Percentiles rank a stretch among this genome's conserved stretches.
Conservation (phyloP, 2,329 filamentous ascomycete species). For the Juglanconis juglandina region DNA sequence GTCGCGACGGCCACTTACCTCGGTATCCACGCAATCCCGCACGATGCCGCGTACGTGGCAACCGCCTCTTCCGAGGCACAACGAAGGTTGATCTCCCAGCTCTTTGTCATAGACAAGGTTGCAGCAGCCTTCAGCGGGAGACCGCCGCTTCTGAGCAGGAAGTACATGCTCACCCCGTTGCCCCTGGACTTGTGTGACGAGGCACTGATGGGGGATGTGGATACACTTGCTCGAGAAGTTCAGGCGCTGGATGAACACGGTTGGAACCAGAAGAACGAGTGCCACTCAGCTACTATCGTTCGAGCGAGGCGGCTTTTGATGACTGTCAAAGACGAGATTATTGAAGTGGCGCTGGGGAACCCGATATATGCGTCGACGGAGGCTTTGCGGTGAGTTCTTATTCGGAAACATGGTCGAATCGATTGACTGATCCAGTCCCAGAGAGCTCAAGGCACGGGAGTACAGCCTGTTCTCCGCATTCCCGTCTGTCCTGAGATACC, state of each 20-base stretch:
- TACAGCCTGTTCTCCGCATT: constrained; percentile 31
- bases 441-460: constrained; percentile 35
- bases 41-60: constrained; percentile 26
- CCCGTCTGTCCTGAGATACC: constrained; percentile 36
- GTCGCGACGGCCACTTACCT: constrained; percentile 35
- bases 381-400: constrained; percentile 28
- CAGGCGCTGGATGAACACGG: constrained; percentile 43
- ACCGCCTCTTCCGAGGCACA: constrained; percentile 35
- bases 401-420: background rate
- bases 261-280: constrained; percentile 45
- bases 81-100: constrained; percentile 31
- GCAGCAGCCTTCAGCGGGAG: constrained; percentile 50
- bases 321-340: constrained; percentile 53
- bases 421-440: constrained; percentile 11
- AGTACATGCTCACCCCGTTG: constrained; percentile 51
- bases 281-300: constrained; percentile 42
- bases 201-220: constrained; percentile 41
- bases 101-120: constrained; percentile 48
- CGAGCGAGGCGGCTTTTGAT: constrained; percentile 47
- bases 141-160: constrained; percentile 49
- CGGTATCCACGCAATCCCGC: constrained; percentile 30
- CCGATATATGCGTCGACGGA: constrained; percentile 34
- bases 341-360: constrained; percentile 52
- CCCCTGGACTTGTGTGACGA: constrained; percentile 53
- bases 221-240: constrained; percentile 36